Evolutionary conservation across 495 filamentous ascomycete genomes (phyloP).

Genomic region (Hyaloscypha bicolor): DNA sequence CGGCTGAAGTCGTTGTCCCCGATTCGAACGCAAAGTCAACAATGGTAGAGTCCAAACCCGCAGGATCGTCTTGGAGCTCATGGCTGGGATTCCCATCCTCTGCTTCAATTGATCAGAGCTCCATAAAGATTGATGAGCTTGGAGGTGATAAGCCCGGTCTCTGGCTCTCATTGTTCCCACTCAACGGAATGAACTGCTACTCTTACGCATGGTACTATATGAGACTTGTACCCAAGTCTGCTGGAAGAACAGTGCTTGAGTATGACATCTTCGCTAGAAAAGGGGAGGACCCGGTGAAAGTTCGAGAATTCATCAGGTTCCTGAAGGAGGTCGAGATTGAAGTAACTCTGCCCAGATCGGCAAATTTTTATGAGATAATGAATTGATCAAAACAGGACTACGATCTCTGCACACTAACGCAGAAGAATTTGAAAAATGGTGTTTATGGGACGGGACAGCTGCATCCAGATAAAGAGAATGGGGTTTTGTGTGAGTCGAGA

Average conservation of each 20-base stretch:
- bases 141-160: conserved; percentile 38
- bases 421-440: conserved; percentile 47
- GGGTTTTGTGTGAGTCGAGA: conserved; percentile 34
- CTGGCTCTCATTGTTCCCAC: conserved; percentile 9
- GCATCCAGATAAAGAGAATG: conserved; percentile 48
- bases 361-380: conserved; percentile 30
- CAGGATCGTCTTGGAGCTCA: not conserved
- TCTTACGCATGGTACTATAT: conserved; percentile 52
- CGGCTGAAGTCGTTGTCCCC: conserved; percentile 31
- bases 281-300: conserved; percentile 12
- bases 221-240: conserved; percentile 45
- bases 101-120: conserved; percentile 49
- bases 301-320: conserved; percentile 12
- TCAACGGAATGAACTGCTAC: conserved; percentile 33
- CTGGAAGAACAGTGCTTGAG: conserved; percentile 40
- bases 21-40: conserved; percentile 40
- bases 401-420: conserved; percentile 42
- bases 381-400: conserved; percentile 47
- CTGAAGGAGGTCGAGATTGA: conserved; percentile 14
- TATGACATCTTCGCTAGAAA: conserved; percentile 55
- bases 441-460: conserved; percentile 49
- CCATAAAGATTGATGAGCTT: conserved; percentile 40
- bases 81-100: conserved; percentile 37
- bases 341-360: conserved; percentile 30
- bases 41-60: conserved; percentile 27